phyloP scores from a whole-genome alignment of 225 moss, liverwort and hornwort species.

The Marchantia polymorpha region DNA sequence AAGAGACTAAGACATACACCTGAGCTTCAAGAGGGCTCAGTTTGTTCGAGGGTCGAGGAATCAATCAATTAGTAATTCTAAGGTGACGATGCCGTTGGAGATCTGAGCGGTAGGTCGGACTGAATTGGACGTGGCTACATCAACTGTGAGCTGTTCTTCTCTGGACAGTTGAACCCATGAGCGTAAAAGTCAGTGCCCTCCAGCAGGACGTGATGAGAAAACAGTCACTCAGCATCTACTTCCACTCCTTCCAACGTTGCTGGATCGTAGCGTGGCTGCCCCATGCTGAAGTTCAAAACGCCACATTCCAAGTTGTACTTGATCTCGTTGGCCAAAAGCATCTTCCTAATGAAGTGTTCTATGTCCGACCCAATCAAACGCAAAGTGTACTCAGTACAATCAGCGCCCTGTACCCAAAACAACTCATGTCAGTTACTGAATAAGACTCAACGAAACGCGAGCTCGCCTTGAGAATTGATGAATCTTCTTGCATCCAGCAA shows the following conservation, averaged over 20 bases:
- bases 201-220: background rate
- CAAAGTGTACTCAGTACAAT: slow-evolving; percentile 81
- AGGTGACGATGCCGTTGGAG: too few relatives aligned
- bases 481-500: too few relatives aligned
- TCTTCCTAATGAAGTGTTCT: slow-evolving; percentile 88
- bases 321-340: slow-evolving; percentile 86
- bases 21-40: too few relatives aligned
- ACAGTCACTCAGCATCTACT: slow-evolving; percentile 27
- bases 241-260: slow-evolving; percentile 57
- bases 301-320: slow-evolving; percentile 91
- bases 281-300: slow-evolving; percentile 99
- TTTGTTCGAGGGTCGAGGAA: too few relatives aligned
- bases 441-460: background rate
- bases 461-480: too few relatives aligned
- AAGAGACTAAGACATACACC: background rate
- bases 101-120: background rate
- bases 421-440: background rate
- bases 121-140: background rate
- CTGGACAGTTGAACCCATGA: background rate
- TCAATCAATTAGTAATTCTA: too few relatives aligned
- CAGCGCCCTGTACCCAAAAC: slow-evolving; percentile 69
- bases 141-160: background rate
- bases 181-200: background rate
- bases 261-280: slow-evolving; percentile 74
- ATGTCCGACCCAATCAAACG: slow-evolving; percentile 87